Percentiles rank a stretch among this genome's conserved stretches.
phyloP scores from a whole-genome alignment of 139 green algal genomes.

The Astrephomene gubernaculifera region DNA sequence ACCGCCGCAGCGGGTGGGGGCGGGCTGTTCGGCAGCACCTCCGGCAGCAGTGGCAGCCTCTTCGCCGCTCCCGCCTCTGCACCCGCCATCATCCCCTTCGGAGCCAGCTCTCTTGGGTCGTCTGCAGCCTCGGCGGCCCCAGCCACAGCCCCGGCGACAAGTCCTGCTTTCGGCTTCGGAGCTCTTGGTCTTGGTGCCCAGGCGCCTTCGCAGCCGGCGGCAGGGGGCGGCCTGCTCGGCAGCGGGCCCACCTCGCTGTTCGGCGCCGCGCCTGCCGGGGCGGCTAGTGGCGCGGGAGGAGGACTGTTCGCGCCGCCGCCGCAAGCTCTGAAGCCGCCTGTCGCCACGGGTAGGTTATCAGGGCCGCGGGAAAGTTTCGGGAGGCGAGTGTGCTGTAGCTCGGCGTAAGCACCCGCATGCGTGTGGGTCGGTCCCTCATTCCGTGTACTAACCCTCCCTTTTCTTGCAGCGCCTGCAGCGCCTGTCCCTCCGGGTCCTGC shows the following conservation, averaged over 20 bases:
- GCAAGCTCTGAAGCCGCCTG: background rate
- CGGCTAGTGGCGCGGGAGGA: background rate
- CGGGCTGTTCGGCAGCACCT: background rate
- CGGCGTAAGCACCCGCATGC: no score
- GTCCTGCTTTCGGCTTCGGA: background rate
- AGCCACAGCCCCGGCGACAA: background rate
- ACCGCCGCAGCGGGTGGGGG: background rate
- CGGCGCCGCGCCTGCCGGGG: background rate
- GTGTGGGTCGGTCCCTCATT: no score
- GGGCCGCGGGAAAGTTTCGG: no score
- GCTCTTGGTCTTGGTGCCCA: background rate
- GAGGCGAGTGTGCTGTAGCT: no score
- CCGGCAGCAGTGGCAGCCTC: background rate
- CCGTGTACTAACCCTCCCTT: no score
- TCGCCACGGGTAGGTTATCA: background rate
- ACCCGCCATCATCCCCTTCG: no score
- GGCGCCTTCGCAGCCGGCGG: no score
- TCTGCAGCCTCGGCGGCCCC: background rate
- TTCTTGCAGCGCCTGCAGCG: background rate
- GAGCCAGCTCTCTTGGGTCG: no score
- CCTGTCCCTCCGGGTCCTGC: background rate
- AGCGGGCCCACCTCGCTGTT: background rate
- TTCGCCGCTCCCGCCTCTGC: background rate
- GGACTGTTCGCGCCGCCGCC: conserved; percentile 20
- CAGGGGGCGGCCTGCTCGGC: background rate